Conservation (phyloP, 106 monocot genomes). For the Posidonia australis region DNA sequence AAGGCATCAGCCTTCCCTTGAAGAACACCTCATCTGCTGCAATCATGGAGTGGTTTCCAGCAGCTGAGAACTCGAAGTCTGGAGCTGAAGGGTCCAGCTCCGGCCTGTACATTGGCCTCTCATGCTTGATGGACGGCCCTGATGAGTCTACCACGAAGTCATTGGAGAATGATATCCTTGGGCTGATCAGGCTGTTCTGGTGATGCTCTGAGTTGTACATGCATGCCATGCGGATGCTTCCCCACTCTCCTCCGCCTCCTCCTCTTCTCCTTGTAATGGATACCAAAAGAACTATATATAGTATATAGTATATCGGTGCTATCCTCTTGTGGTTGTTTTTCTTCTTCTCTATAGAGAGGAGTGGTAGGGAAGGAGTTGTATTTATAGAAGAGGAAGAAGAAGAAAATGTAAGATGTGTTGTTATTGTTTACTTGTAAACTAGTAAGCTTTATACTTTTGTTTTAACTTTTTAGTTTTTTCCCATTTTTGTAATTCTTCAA, state of each 20-base stretch:
- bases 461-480: background rate
- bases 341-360: too few species aligned
- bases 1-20: conserved; percentile 15
- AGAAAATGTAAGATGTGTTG: background rate
- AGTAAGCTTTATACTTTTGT: background rate
- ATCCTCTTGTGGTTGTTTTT: background rate
- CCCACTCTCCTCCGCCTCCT: background rate
- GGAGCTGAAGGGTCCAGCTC: conserved; percentile 1
- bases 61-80: conserved; percentile 13
- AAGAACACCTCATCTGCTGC: conserved; percentile 17
- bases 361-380: background rate
- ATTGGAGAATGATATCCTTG: conserved; percentile 16
- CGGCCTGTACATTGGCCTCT: background rate
- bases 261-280: background rate
- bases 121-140: background rate
- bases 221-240: conserved; percentile 2
- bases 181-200: conserved; percentile 6
- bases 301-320: background rate
- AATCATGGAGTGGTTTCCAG: conserved; percentile 6
- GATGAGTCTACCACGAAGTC: conserved; percentile 8
- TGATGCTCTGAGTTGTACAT: conserved; percentile 9
- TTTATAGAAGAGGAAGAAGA: background rate
- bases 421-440: too few species aligned
- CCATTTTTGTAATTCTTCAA: too few species aligned
- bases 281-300: background rate